Conservation (phyloP, 495 filamentous ascomycete genomes). For the Hapsidospora chrysogenum region DNA sequence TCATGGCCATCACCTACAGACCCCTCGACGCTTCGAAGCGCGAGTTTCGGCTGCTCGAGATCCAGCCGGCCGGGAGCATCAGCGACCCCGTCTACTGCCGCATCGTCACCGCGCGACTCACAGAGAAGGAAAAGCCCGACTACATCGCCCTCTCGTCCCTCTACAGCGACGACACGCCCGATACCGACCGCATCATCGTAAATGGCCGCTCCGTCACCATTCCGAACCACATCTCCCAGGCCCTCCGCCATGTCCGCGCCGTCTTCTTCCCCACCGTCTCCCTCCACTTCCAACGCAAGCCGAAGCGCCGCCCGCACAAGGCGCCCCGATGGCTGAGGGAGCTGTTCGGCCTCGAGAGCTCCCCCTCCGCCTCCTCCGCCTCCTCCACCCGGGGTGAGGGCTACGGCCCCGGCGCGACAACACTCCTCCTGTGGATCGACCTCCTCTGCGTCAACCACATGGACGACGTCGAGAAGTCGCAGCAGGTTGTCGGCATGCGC, state of each 20-base stretch:
- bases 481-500: conserved; percentile 10
- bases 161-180: background rate
- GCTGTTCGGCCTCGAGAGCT: background rate
- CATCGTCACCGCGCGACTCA: conserved; percentile 3
- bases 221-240: background rate
- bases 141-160: conserved; percentile 6
- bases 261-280: conserved; percentile 2
- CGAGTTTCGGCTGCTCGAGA: conserved; percentile 6
- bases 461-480: conserved; percentile 9
- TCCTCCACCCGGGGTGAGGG: too few species aligned
- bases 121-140: background rate
- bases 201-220: background rate
- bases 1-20: conserved; percentile 1
- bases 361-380: too few species aligned
- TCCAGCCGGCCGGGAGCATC: background rate
- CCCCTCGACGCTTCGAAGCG: conserved; percentile 4
- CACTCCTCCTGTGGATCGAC: conserved; percentile 11
- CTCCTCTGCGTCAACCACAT: conserved; percentile 13
- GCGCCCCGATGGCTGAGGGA: conserved; percentile 2
- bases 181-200: background rate
- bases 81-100: conserved; percentile 3
- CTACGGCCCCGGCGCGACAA: background rate
- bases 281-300: conserved; percentile 2
- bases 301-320: conserved; percentile 1
- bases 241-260: conserved; percentile 2